Evolutionary conservation across 306 rosid species (phyloP).

Genomic region (Aeschynomene evenia): DNA sequence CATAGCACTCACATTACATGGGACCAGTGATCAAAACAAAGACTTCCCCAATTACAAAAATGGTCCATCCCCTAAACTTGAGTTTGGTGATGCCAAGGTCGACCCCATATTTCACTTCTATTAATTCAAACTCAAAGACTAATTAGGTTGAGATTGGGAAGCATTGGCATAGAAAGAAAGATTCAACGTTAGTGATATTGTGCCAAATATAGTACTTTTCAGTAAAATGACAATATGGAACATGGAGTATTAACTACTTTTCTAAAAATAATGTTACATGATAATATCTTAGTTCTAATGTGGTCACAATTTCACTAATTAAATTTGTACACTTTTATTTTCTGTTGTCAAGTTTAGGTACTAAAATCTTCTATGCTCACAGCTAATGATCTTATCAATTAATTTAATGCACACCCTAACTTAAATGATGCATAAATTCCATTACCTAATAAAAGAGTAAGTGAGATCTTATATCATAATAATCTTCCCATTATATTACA

Average conservation of each 20-base stretch:
- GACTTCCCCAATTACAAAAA: constrained; percentile 4
- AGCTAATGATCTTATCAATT: not conserved
- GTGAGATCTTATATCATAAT: constrained; percentile 26
- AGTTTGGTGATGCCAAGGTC: constrained; percentile 22
- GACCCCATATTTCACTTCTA: constrained; percentile 16
- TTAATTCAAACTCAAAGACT: constrained; percentile 22
- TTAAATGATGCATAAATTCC: constrained; percentile 1
- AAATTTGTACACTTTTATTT: not conserved
- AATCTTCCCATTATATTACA: constrained; percentile 22
- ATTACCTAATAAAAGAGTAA: constrained; percentile 3
- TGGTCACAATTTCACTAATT: not conserved
- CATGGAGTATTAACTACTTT: constrained; percentile 8
- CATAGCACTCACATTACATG: not conserved
- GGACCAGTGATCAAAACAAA: constrained; percentile 14
- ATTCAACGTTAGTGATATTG: constrained; percentile 24
- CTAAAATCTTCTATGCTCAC: not conserved
- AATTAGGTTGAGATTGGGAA: constrained; percentile 21
- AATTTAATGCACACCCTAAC: not conserved
- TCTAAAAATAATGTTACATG: not conserved
- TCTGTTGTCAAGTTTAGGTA: constrained; percentile 2
- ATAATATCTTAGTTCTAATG: constrained; percentile 15
- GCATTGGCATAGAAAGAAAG: not conserved
- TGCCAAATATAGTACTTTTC: constrained; percentile 28
- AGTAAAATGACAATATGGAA: not conserved
- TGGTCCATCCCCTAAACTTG: constrained; percentile 25